These are phyloP conservation scores for Pythium utonaiense DNA, from an alignment of 352 stramenopile species.

Conservation along the genomic window DNA sequence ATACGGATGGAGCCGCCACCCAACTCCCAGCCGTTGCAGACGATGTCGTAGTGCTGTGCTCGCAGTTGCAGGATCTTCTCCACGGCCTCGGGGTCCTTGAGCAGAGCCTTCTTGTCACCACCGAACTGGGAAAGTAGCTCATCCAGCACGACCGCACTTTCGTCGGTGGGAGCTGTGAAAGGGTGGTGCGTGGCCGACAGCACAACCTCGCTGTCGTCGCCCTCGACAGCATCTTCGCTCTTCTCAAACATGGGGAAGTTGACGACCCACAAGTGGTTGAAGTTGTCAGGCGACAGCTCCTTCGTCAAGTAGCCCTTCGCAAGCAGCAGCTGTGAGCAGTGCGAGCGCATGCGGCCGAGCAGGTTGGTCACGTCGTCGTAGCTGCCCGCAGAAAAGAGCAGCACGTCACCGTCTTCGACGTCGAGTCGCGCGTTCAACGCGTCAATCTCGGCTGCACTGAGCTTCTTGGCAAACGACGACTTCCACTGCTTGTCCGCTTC, in stretches of 20 bases:
- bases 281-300: constrained; percentile 65
- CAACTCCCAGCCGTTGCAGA: constrained; percentile 87
- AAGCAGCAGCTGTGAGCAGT: constrained; percentile 58
- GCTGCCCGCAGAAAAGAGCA: constrained; percentile 56
- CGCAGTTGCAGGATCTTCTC: constrained; percentile 59
- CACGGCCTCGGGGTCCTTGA: constrained; percentile 46
- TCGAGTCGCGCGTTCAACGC: constrained; percentile 44
- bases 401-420: constrained; percentile 59
- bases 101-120: constrained; percentile 28
- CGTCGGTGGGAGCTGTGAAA: constrained; percentile 70
- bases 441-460: constrained; percentile 43
- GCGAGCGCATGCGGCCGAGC: constrained; percentile 64
- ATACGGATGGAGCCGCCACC: constrained; percentile 86
- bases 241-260: constrained; percentile 89
- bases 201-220: constrained; percentile 20
- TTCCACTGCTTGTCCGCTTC: constrained; percentile 60
- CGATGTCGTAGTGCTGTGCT: constrained; percentile 85
- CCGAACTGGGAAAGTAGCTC: constrained; percentile 32
- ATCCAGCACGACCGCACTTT: constrained; percentile 41
- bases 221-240: constrained; percentile 40
- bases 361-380: constrained; percentile 56
- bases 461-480: constrained; percentile 62
- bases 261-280: constrained; percentile 79
- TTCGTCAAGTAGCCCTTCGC: constrained; percentile 53
- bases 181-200: constrained; percentile 83